phyloP scores from a whole-genome alignment of 176 grass and related monocot genomes.

The Hsuehochloa calcarea region DNA sequence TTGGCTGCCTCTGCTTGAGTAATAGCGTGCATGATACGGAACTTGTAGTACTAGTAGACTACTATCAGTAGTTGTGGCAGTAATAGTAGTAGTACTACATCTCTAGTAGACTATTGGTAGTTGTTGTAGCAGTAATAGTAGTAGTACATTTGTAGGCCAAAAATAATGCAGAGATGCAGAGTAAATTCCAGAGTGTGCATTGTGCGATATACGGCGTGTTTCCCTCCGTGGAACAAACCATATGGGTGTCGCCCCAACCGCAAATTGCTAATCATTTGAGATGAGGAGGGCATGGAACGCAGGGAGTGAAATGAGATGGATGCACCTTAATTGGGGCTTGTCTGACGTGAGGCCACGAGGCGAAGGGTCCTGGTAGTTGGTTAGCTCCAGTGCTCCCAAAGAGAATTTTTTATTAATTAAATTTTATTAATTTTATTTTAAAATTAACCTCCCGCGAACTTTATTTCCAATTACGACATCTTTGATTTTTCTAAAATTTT shows the following conservation, averaged over 20 bases:
- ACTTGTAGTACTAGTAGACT: too few species aligned
- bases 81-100: not conserved
- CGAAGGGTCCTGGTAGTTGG: not conserved
- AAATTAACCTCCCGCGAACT: too few species aligned
- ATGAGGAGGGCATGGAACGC: not conserved
- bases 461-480: too few species aligned
- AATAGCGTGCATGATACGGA: too few species aligned
- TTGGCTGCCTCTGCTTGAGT: too few species aligned
- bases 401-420: too few species aligned
- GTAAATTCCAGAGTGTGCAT: not conserved
- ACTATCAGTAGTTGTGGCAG: too few species aligned
- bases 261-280: not conserved
- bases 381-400: not conserved
- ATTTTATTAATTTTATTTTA: too few species aligned
- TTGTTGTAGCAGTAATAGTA: not conserved
- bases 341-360: not conserved
- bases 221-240: constrained; percentile 1
- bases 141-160: not conserved
- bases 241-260: not conserved
- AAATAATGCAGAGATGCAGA: not conserved
- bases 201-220: not conserved
- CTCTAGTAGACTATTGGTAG: too few species aligned
- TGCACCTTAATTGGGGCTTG: not conserved
- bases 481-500: not conserved
- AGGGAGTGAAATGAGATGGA: not conserved